phyloP scores from a whole-genome alignment of 192 early-diverging fungal species.

The Linnemannia elongata region DNA sequence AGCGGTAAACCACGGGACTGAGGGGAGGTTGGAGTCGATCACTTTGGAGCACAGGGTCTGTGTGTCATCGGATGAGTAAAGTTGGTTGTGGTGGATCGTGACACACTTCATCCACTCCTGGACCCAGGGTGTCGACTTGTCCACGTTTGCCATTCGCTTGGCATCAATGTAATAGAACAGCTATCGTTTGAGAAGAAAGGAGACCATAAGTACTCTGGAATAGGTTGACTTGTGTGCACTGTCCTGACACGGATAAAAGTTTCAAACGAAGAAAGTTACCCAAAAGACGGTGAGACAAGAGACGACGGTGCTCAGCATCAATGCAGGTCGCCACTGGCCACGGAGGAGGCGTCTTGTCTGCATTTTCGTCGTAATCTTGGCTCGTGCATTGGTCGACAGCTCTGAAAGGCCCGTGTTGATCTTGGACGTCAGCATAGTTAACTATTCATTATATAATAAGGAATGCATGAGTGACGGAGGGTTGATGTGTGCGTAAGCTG shows the following conservation, averaged over 20 bases:
- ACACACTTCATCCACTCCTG: conserved; percentile 25
- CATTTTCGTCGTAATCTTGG: conserved; percentile 36
- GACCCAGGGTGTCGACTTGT: conserved; percentile 19
- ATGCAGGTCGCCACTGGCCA: conserved; percentile 53
- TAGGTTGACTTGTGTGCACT: not conserved
- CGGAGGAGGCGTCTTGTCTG: conserved; percentile 49
- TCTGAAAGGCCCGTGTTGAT: conserved; percentile 37
- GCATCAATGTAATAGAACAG: conserved; percentile 50
- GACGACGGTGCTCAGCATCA: conserved; percentile 38
- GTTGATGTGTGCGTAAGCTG: not conserved
- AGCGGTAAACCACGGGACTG: conserved; percentile 39
- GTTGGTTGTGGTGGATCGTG: not conserved
- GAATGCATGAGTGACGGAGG: not conserved
- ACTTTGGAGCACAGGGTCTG: conserved; percentile 24
- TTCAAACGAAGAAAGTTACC: conserved; percentile 14
- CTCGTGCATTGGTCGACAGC: conserved; percentile 19
- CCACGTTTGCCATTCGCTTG: conserved; percentile 8
- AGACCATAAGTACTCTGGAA: not conserved
- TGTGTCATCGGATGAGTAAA: conserved; percentile 12
- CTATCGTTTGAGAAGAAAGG: not conserved
- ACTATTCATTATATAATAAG: not conserved
- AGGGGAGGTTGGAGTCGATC: conserved; percentile 21
- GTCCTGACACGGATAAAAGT: not conserved
- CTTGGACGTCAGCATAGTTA: conserved; percentile 37
- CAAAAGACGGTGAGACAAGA: conserved; percentile 38